phyloP scores from a whole-genome alignment of 192 early-diverging fungal species.

The Dispira parvispora region DNA sequence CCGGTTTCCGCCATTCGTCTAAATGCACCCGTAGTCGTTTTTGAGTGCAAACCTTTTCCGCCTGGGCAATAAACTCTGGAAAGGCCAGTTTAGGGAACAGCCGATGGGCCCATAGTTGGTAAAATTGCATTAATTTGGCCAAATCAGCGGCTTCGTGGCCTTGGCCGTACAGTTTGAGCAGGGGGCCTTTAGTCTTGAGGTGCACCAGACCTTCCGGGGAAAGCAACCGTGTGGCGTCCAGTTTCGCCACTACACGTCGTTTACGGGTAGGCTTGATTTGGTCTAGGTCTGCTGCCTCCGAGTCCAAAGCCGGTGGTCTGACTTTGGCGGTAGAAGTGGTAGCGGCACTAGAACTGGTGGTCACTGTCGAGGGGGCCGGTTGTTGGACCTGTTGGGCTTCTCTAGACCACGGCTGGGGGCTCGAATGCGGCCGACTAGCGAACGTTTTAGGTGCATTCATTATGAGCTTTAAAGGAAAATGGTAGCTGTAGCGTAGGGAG shows the following conservation, averaged over 20 bases:
- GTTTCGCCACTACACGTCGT: neutral
- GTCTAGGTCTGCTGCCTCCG: neutral
- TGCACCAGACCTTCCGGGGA: neutral
- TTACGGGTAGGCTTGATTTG: neutral
- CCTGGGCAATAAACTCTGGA: neutral
- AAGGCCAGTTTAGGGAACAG: neutral
- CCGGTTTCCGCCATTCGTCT: conserved; percentile 1
- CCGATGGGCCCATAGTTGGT: conserved; percentile 4
- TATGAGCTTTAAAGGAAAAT: neutral
- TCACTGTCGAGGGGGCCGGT: neutral
- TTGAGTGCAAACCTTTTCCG: conserved; percentile 5
- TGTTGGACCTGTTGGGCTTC: neutral
- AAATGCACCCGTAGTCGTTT: conserved; percentile 1
- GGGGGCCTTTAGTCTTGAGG: neutral
- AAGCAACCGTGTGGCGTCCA: neutral
- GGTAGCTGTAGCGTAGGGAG: too few relatives aligned
- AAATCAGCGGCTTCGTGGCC: neutral
- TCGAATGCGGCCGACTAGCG: neutral
- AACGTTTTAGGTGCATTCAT: neutral
- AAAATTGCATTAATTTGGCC: conserved; percentile 9
- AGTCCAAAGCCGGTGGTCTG: neutral
- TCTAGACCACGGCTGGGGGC: neutral
- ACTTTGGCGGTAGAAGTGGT: neutral
- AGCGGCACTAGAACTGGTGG: neutral
- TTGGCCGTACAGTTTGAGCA: neutral